A percentile compares a stretch with the other conserved stretches of the same genome.
Evolutionary conservation across 495 filamentous ascomycete genomes (phyloP).

Genomic region (Xylaria grammica): DNA sequence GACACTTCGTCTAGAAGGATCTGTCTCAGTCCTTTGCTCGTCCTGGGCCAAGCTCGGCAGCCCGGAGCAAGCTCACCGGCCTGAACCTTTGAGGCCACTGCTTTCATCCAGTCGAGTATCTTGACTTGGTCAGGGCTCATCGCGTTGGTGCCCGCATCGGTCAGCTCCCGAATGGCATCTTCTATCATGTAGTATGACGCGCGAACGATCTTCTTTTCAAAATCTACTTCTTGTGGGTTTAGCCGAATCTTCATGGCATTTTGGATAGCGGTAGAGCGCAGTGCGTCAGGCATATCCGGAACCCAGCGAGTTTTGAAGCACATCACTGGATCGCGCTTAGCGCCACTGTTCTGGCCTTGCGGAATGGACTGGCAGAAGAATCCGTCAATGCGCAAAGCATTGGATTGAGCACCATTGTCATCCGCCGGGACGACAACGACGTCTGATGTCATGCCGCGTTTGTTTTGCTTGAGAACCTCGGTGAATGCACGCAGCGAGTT

Average conservation of each 20-base stretch:
- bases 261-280: slow-evolving; percentile 17
- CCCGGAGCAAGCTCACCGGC: slow-evolving; percentile 19
- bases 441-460: slow-evolving; percentile 20
- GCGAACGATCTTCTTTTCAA: slow-evolving; percentile 24
- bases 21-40: slow-evolving; percentile 14
- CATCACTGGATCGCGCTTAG: neutral
- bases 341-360: slow-evolving; percentile 1
- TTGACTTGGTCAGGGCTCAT: slow-evolving; percentile 3
- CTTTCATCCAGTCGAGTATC: slow-evolving; percentile 30
- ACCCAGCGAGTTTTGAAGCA: slow-evolving; percentile 25
- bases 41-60: slow-evolving; percentile 17
- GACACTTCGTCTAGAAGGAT: slow-evolving; percentile 25
- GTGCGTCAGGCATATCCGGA: slow-evolving; percentile 19
- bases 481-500: slow-evolving; percentile 3
- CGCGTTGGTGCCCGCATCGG: neutral
- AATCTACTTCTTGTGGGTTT: slow-evolving; percentile 6
- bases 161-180: slow-evolving; percentile 23
- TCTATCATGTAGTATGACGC: slow-evolving; percentile 30
- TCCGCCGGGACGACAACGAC: neutral
- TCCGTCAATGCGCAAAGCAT: slow-evolving; percentile 6
- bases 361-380: slow-evolving; percentile 24
- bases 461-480: neutral
- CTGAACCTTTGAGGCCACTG: slow-evolving; percentile 11
- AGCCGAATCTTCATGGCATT: slow-evolving; percentile 16
- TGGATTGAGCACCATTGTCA: neutral